Base-by-base conservation (phyloP, 805 yeast genomes). In the Grigorovia transvaalensis region DNA sequence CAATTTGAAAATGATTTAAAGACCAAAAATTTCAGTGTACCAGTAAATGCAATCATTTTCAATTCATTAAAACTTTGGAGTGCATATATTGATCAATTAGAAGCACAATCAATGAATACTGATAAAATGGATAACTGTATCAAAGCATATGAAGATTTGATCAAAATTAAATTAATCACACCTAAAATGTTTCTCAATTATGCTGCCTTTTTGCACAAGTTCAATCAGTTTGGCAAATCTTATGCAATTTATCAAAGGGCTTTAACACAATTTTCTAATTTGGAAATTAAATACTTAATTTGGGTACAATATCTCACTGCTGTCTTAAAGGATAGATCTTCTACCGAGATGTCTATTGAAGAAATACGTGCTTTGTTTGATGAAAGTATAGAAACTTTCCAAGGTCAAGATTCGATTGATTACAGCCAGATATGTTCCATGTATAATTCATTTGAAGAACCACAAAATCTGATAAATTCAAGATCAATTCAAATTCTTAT, bases 281-380 rank as follows among this genome's bases (percentile, higher is more conserved):
- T 46, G 15, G 59, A 54, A 27, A 73, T 78, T 2, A 79, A 76
- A 45, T 81, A 75, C 58, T 87, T 87, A 57, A 72, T 89, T 17
- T 88, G 91, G 90, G 78, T 76, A 50, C 69, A 77, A 9, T 90
- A 88, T 63, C 62, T 89, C 35, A 66, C 75, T 0, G 80, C 77
- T 51, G 75, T 80, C 0, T 56, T 82, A 35, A 58, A 64, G 13
- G 57, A 68, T 11, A 47, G 40, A 11, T 23, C 43, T 17, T 41
- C 54, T 1, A 58, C 50, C 18, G 33, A 56, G 1, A 55, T 76
- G 20, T 66, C 72, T 1, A 51, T 70, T 2, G 88, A 84, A 56
- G 67, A 84, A 54, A 67, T 85, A 6, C 70, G 96, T 41, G 95
- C 86, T 52, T 60, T 85, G 15, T 89, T 86, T 68, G 96, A 88